A percentile compares a stretch with the other conserved stretches of the same genome.
These are phyloP conservation scores for Acidiella bohemica DNA, from an alignment of 495 filamentous ascomycete species.

Conservation along the genomic window DNA sequence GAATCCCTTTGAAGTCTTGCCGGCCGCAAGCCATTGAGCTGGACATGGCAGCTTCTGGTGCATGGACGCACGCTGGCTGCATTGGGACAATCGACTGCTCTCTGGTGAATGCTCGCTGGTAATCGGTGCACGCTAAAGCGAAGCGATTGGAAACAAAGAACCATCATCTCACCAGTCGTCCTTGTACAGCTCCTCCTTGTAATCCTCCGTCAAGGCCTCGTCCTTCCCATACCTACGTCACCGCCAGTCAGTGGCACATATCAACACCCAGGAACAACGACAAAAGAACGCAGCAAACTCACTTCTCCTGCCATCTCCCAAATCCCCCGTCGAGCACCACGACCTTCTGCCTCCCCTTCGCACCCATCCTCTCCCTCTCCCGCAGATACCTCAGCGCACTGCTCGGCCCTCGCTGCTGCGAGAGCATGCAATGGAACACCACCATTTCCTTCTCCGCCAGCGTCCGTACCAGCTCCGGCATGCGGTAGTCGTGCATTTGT, in stretches of 20 bases:
- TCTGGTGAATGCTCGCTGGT: too few relatives aligned
- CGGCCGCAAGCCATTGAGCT: too few relatives aligned
- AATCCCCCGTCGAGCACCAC: constrained; percentile 78
- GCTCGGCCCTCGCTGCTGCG: constrained; percentile 68
- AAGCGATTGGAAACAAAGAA: too few relatives aligned
- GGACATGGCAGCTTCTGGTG: too few relatives aligned
- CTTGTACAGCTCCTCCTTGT: constrained; percentile 73
- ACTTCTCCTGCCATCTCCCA: constrained; percentile 81
- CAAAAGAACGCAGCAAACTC: constrained; percentile 15
- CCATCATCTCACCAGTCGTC: constrained; percentile 1
- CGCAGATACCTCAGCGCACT: constrained; percentile 58
- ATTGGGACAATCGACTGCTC: too few relatives aligned
- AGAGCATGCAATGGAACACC: constrained; percentile 91
- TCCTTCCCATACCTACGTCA: constrained; percentile 49
- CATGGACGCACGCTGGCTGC: too few relatives aligned
- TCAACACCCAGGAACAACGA: neutral
- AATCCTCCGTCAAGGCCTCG: constrained; percentile 69
- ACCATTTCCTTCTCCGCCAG: constrained; percentile 68
- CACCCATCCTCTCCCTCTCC: constrained; percentile 40
- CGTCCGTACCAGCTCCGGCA: constrained; percentile 69
- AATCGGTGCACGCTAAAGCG: too few relatives aligned
- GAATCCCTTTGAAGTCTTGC: too few relatives aligned
- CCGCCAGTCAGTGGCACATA: neutral
- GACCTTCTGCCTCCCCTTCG: constrained; percentile 41
- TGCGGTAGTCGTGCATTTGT: constrained; percentile 51